These are phyloP conservation scores for Monosporascus sp. DNA, from an alignment of 2,329 filamentous ascomycete genomes.

Conservation along the genomic window DNA sequence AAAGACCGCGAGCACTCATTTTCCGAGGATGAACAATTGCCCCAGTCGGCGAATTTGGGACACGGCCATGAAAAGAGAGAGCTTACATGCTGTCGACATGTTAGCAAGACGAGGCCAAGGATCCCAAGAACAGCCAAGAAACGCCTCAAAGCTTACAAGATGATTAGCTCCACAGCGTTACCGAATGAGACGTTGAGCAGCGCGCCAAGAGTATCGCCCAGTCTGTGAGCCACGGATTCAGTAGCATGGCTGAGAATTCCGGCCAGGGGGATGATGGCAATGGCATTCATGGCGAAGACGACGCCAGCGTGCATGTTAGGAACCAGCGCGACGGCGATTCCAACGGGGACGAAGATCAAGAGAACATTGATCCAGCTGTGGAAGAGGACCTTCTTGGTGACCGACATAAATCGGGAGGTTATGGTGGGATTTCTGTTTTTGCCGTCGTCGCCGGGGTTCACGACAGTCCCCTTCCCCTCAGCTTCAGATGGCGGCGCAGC, in stretches of 20 bases:
- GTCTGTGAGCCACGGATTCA: slow-evolving; percentile 65
- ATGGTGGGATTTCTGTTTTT: slow-evolving; percentile 26
- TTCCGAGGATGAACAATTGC: slow-evolving; percentile 12
- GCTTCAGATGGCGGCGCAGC: slow-evolving; percentile 36
- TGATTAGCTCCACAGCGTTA: slow-evolving; percentile 75
- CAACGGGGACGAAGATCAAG: slow-evolving; percentile 72
- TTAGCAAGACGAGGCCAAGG: slow-evolving; percentile 10
- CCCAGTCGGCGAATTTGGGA: no score
- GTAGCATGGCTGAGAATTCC: slow-evolving; percentile 68
- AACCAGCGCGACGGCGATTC: slow-evolving; percentile 60
- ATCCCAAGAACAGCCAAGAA: background rate
- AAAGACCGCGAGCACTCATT: background rate
- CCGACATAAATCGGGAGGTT: slow-evolving; percentile 36
- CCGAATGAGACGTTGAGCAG: slow-evolving; percentile 74
- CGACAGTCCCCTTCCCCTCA: slow-evolving; percentile 53
- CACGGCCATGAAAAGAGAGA: no score
- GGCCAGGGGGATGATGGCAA: slow-evolving; percentile 71
- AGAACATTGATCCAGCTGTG: slow-evolving; percentile 76
- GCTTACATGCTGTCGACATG: slow-evolving; percentile 19
- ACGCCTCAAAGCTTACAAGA: slow-evolving; percentile 47
- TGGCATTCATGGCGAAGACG: slow-evolving; percentile 68
- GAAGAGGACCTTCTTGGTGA: slow-evolving; percentile 56
- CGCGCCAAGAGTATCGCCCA: slow-evolving; percentile 69
- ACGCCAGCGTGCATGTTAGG: slow-evolving; percentile 51
- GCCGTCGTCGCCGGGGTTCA: slow-evolving; percentile 32